A percentile compares a stretch with the other conserved stretches of the same genome.
Conservation (phyloP, 2,329 filamentous ascomycete genomes). For the Alternaria triticina region DNA sequence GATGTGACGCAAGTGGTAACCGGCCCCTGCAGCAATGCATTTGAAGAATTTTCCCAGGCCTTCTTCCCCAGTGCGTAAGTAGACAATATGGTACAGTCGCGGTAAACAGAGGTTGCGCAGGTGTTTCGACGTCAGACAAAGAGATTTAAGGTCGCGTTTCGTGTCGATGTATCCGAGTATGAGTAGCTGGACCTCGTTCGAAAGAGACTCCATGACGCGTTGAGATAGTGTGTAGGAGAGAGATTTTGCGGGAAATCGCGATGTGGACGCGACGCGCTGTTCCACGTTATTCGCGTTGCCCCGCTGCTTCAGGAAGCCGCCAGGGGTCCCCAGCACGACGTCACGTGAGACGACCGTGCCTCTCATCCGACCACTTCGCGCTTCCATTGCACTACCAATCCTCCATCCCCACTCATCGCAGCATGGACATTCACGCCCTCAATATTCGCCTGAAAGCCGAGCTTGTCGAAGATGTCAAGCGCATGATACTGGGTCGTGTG, state of each 20-base stretch:
- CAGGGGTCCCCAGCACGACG: neutral
- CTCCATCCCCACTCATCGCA: neutral
- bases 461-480: neutral
- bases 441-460: neutral
- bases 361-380: neutral
- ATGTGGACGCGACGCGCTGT: too few species aligned
- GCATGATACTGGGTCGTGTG: neutral
- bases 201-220: neutral
- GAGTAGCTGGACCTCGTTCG: neutral
- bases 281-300: neutral
- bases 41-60: neutral
- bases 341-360: neutral
- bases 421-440: neutral
- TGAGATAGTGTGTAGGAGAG: neutral
- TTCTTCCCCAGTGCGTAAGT: neutral
- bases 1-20: neutral
- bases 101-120: neutral
- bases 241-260: neutral
- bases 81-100: neutral
- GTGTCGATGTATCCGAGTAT: neutral
- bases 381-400: neutral
- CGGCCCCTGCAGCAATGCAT: neutral
- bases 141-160: neutral
- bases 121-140: slow-evolving; percentile 2
- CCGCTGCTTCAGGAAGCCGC: neutral